Percentiles rank a stretch among this genome's conserved stretches.
Conservation (phyloP, 2,329 filamentous ascomycete genomes). For the Colletotrichum zoysiae region DNA sequence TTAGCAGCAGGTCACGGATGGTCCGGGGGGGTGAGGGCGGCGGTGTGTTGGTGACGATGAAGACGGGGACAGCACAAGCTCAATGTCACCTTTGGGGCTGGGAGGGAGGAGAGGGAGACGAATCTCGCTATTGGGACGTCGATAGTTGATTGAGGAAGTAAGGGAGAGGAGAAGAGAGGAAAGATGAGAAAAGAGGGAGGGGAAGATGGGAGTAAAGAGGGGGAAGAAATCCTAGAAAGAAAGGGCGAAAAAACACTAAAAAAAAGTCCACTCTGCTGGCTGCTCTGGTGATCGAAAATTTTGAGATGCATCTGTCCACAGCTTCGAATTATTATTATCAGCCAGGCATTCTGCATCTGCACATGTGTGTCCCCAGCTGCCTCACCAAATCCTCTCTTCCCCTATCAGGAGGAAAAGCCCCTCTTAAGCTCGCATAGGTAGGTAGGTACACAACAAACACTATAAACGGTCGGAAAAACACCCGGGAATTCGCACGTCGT, state of each 20-base stretch:
- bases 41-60: conserved; percentile 11
- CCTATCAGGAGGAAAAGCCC: background rate
- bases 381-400: conserved; percentile 14
- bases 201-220: background rate
- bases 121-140: background rate
- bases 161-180: background rate
- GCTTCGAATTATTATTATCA: conserved; percentile 9
- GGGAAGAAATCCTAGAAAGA: background rate
- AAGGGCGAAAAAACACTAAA: conserved; percentile 5
- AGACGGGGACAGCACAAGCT: conserved; percentile 23
- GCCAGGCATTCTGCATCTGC: conserved; percentile 12
- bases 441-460: no score
- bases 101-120: background rate
- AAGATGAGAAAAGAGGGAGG: conserved; percentile 5
- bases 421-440: no score
- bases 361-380: conserved; percentile 13
- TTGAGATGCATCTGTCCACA: conserved; percentile 36
- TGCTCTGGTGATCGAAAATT: conserved; percentile 34
- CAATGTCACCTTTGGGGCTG: conserved; percentile 10
- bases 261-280: conserved; percentile 25
- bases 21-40: background rate
- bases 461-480: no score
- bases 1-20: conserved; percentile 24
- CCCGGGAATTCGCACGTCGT: conserved; percentile 3
- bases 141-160: background rate